Percentiles rank a stretch among this genome's conserved stretches.
Evolutionary conservation across 2,329 filamentous ascomycete species (phyloP).

Genomic region (Colletotrichum cuscutae): DNA sequence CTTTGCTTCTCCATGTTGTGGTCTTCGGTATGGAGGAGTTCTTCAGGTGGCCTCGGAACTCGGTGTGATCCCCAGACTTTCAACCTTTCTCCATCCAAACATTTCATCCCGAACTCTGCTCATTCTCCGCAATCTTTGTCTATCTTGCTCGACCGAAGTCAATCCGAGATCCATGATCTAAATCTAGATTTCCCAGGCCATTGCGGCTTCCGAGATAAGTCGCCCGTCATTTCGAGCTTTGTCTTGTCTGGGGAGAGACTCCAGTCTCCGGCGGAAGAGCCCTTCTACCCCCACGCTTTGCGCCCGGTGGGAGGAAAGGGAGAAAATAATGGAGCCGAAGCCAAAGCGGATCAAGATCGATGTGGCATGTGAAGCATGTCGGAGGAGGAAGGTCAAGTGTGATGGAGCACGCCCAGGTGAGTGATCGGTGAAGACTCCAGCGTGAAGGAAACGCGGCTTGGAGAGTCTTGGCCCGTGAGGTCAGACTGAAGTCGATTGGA

Average conservation of each 20-base stretch:
- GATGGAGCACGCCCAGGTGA: constrained; percentile 52
- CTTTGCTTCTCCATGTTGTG: background rate
- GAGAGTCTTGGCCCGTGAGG: background rate
- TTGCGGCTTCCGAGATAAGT: constrained; percentile 16
- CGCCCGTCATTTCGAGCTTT: background rate
- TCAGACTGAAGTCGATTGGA: background rate
- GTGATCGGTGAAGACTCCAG: constrained; percentile 18
- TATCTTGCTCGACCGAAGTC: background rate
- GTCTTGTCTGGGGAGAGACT: background rate
- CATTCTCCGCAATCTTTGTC: constrained; percentile 15
- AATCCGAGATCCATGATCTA: constrained; percentile 23
- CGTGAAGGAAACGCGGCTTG: background rate
- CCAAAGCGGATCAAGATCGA: constrained; percentile 55
- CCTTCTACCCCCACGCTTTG: background rate
- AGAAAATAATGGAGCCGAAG: constrained; percentile 32
- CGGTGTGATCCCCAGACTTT: constrained; percentile 8
- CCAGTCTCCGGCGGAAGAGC: background rate
- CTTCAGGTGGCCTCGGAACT: constrained; percentile 21
- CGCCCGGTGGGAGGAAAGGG: background rate
- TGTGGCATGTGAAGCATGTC: constrained; percentile 54
- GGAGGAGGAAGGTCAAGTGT: constrained; percentile 53
- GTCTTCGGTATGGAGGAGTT: background rate
- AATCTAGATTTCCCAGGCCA: background rate
- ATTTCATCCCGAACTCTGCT: constrained; percentile 10
- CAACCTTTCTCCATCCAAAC: constrained; percentile 17